These are phyloP conservation scores for Claviceps sorghi DNA, from an alignment of 2,329 filamentous ascomycete species.

Conservation along the genomic window DNA sequence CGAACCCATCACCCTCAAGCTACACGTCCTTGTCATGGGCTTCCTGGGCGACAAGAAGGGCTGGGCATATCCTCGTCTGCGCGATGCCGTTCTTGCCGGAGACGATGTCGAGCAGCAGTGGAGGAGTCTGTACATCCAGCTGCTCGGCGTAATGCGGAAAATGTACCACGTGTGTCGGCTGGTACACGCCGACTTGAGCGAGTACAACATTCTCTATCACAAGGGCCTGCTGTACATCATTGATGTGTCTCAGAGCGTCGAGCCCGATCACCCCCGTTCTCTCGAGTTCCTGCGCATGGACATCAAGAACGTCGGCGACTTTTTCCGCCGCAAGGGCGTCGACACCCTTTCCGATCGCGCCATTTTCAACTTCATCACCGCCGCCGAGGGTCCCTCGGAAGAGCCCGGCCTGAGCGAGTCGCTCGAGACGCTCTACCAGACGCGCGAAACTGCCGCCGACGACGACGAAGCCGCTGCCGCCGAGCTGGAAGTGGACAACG, in stretches of 20 bases:
- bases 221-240: slow-evolving; percentile 76
- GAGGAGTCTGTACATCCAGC: slow-evolving; percentile 64
- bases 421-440: slow-evolving; percentile 53
- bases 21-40: slow-evolving; percentile 92
- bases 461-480: slow-evolving; percentile 32
- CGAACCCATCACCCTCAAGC: slow-evolving; percentile 72
- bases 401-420: slow-evolving; percentile 44
- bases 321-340: slow-evolving; percentile 77
- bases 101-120: slow-evolving; percentile 59
- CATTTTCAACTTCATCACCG: slow-evolving; percentile 74
- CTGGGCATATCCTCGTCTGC: slow-evolving; percentile 73
- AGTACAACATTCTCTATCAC: slow-evolving; percentile 95
- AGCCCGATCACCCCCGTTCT: slow-evolving; percentile 86
- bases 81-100: slow-evolving; percentile 63
- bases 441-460: slow-evolving; percentile 33
- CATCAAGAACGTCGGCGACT: slow-evolving; percentile 91
- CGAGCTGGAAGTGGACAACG: slow-evolving; percentile 63
- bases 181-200: slow-evolving; percentile 90
- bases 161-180: slow-evolving; percentile 87
- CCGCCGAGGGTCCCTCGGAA: slow-evolving; percentile 42
- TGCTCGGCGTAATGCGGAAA: slow-evolving; percentile 76
- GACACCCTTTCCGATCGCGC: slow-evolving; percentile 63
- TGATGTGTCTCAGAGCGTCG: slow-evolving; percentile 93
- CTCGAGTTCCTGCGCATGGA: slow-evolving; percentile 95
- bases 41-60: slow-evolving; percentile 83